phyloP scores from a whole-genome alignment of 257 asterid species.

The Solanum pennellii region DNA sequence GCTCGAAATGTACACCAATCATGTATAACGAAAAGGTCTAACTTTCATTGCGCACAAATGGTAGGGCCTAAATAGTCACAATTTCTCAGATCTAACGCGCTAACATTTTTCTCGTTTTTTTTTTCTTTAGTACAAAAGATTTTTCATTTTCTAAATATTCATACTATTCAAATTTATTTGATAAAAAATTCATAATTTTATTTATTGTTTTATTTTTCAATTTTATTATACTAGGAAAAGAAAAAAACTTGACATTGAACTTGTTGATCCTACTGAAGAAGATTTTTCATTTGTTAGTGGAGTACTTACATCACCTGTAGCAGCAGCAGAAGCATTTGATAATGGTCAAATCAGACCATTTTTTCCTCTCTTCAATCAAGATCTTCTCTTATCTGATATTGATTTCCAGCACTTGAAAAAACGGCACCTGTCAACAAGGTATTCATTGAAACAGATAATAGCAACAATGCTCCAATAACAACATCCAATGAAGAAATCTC shows the following conservation, averaged over 20 bases:
- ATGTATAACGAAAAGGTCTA: neutral
- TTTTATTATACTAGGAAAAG: too few relatives aligned
- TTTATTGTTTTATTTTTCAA: too few relatives aligned
- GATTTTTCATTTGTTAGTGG: slow-evolving; percentile 46
- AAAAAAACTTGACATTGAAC: slow-evolving; percentile 3
- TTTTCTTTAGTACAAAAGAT: neutral
- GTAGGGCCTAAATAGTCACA: neutral
- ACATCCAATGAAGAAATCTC: slow-evolving; percentile 18
- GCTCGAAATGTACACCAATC: neutral
- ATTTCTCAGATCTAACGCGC: neutral
- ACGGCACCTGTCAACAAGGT: slow-evolving; percentile 27
- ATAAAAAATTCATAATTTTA: too few relatives aligned
- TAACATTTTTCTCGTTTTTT: neutral
- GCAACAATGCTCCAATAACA: neutral
- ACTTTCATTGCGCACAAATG: neutral
- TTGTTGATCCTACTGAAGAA: slow-evolving; percentile 8
- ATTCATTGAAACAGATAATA: slow-evolving; percentile 22
- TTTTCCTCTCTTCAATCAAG: slow-evolving; percentile 38
- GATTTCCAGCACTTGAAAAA: neutral
- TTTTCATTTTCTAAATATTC: neutral
- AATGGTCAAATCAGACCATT: slow-evolving; percentile 45
- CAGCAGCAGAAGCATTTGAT: slow-evolving; percentile 49
- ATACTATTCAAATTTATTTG: too few relatives aligned
- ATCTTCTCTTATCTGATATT: neutral
- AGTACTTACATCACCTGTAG: slow-evolving; percentile 12